Evolutionary conservation across 768 basidiomycete genomes (phyloP).

Genomic region (Suillus paluster): DNA sequence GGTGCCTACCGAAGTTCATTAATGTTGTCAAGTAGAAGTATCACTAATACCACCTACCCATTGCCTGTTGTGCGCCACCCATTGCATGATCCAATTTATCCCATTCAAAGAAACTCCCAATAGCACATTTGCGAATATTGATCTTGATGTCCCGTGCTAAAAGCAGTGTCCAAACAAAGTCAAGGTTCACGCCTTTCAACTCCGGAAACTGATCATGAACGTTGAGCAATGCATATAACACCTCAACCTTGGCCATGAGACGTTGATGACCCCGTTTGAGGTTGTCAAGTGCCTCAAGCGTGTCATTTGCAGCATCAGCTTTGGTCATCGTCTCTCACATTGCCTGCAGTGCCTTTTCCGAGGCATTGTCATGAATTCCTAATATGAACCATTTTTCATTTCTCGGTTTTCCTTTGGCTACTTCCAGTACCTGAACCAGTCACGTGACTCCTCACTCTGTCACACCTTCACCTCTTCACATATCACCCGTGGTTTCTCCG

Average conservation of each 20-base stretch:
- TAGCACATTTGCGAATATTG: conserved; percentile 11
- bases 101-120: conserved; percentile 38
- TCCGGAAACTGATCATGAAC: conserved; percentile 36
- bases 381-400: too few relatives aligned
- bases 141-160: conserved; percentile 17
- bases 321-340: conserved; percentile 14
- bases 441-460: too few relatives aligned
- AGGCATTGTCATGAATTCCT: too few relatives aligned
- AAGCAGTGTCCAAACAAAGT: conserved; percentile 12
- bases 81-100: conserved; percentile 40
- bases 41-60: conserved; percentile 30
- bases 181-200: conserved; percentile 27
- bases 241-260: conserved; percentile 31
- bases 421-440: too few relatives aligned
- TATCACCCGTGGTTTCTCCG: too few relatives aligned
- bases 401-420: too few relatives aligned
- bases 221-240: conserved; percentile 39
- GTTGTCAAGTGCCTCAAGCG: conserved; percentile 18
- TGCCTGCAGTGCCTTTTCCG: conserved; percentile 26
- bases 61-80: conserved; percentile 32
- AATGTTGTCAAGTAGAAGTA: neutral
- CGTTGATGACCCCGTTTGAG: conserved; percentile 20
- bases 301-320: conserved; percentile 4
- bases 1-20: conserved; percentile 27
- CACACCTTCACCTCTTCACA: too few relatives aligned